Evolutionary conservation across 2,329 filamentous ascomycete species (phyloP).

Genomic region (Aspergillus cejpii): DNA sequence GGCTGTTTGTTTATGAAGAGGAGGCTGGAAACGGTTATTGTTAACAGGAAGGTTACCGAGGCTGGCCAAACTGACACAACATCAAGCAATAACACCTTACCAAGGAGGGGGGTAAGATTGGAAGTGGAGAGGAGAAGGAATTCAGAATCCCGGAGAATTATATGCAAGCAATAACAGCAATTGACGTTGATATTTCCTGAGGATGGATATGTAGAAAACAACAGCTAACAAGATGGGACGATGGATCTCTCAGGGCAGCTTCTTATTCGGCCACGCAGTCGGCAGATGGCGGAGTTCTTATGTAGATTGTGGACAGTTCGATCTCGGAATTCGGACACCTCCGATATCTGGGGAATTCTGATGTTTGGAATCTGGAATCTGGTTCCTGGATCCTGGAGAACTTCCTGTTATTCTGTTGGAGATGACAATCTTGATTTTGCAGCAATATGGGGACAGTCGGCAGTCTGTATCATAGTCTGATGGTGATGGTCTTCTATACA

Average conservation of each 20-base stretch:
- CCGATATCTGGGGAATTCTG: constrained; percentile 7
- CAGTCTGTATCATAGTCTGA: too few relatives aligned
- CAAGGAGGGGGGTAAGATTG: background rate
- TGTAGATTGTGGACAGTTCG: constrained; percentile 7
- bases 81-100: background rate
- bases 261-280: constrained; percentile 6
- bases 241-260: background rate
- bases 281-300: constrained; percentile 10
- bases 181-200: too few relatives aligned
- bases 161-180: constrained; percentile 1
- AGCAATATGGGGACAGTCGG: too few relatives aligned
- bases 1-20: background rate
- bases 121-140: background rate
- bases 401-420: background rate
- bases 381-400: too few relatives aligned
- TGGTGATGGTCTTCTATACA: too few relatives aligned
- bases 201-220: background rate
- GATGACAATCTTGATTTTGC: background rate
- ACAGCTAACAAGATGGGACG: background rate
- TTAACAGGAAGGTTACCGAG: background rate
- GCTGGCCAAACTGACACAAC: background rate
- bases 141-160: background rate
- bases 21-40: background rate
- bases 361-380: background rate
- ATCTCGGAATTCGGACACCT: constrained; percentile 11